Evolutionary conservation across 1,284 basidiomycete genomes (phyloP).

Genomic region (Naganishia liquefaciens): DNA sequence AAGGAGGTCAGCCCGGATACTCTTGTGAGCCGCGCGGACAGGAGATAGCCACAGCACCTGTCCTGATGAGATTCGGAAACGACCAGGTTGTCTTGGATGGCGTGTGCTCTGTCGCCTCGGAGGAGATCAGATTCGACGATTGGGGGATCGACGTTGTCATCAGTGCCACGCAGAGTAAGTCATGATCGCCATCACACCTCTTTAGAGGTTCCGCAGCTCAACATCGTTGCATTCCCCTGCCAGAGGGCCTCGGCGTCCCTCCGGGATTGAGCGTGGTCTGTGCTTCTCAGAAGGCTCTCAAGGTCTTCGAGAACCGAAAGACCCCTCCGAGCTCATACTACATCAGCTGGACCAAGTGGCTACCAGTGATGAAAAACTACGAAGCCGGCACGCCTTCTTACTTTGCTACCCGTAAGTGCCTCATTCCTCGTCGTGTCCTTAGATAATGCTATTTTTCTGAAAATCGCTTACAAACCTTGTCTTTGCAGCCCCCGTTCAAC

Average conservation of each 20-base stretch:
- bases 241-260: constrained; percentile 80
- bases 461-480: background rate
- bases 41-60: too few species aligned
- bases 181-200: background rate
- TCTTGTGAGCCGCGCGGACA: constrained; percentile 58
- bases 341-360: constrained; percentile 89
- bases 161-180: constrained; percentile 79
- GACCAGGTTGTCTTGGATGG: constrained; percentile 78
- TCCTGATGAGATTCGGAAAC: background rate
- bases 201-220: background rate
- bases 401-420: constrained; percentile 77
- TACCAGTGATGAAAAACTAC: constrained; percentile 91
- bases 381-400: constrained; percentile 62
- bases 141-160: constrained; percentile 92
- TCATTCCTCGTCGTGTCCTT: background rate
- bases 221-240: background rate
- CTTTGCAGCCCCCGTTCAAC: constrained; percentile 69
- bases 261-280: constrained; percentile 87
- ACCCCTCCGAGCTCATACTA: constrained; percentile 79
- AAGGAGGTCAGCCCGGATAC: constrained; percentile 80
- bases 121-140: constrained; percentile 90
- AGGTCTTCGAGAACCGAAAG: constrained; percentile 69
- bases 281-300: constrained; percentile 77
- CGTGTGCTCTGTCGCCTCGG: constrained; percentile 93
- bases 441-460: background rate